Conservation (phyloP, 768 basidiomycete genomes). For the Gelatoporia subvermispora region DNA sequence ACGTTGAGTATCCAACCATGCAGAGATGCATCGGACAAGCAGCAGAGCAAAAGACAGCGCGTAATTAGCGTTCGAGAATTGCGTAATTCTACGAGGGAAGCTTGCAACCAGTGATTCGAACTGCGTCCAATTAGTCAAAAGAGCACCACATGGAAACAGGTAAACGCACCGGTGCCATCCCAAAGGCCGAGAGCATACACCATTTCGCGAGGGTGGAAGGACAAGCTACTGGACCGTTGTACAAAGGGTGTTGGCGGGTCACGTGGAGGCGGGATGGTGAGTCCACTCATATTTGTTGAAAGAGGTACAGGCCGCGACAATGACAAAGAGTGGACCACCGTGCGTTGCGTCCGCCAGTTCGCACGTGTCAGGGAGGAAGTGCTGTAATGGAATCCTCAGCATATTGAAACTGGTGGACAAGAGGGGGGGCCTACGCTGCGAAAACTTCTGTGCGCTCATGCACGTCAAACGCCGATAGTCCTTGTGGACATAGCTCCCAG, state of each 20-base stretch:
- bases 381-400: conserved; percentile 27
- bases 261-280: conserved; percentile 51
- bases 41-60: neutral
- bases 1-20: too few relatives aligned
- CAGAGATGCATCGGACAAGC: neutral
- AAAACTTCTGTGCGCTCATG: conserved; percentile 82
- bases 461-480: conserved; percentile 81
- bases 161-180: conserved; percentile 49
- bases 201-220: conserved; percentile 88
- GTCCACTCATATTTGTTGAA: conserved; percentile 51
- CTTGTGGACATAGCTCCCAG: conserved; percentile 63
- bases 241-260: conserved; percentile 53
- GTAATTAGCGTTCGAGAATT: neutral
- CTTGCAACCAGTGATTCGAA: conserved; percentile 57
- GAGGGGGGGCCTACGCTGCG: conserved; percentile 58
- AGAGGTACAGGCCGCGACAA: conserved; percentile 37
- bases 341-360: conserved; percentile 64
- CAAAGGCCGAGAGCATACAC: conserved; percentile 68
- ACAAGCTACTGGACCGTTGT: conserved; percentile 56
- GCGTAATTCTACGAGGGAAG: conserved; percentile 25
- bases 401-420: neutral
- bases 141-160: neutral
- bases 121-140: conserved; percentile 25
- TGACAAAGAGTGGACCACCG: conserved; percentile 54
- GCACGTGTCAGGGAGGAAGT: conserved; percentile 56